Evolutionary conservation across 2,329 filamentous ascomycete genomes (phyloP).

Genomic region (Colletotrichum sp.): DNA sequence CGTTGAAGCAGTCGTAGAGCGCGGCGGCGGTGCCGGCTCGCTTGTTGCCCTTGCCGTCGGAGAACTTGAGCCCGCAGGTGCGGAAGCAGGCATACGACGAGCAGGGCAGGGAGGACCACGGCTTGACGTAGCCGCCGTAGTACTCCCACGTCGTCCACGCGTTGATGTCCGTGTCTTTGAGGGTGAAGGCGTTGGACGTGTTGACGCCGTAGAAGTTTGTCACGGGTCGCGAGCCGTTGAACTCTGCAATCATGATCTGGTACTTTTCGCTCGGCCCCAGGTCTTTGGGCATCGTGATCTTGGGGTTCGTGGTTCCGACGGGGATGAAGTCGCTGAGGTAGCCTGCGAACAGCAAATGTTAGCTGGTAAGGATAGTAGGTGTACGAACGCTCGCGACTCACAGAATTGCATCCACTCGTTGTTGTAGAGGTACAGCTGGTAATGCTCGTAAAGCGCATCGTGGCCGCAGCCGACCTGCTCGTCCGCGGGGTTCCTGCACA

Average conservation of each 20-base stretch:
- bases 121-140: neutral
- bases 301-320: neutral
- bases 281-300: neutral
- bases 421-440: neutral
- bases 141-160: neutral
- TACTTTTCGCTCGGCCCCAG: neutral
- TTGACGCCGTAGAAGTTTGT: neutral
- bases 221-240: neutral
- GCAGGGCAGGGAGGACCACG: neutral
- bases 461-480: neutral
- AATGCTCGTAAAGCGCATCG: neutral
- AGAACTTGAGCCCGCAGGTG: slow-evolving; percentile 1
- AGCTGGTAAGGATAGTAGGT: neutral
- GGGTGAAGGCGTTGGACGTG: neutral
- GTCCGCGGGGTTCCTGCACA: neutral
- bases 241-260: neutral
- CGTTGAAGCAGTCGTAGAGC: neutral
- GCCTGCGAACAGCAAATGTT: neutral
- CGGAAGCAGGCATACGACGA: neutral
- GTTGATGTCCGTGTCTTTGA: neutral
- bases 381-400: neutral
- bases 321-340: neutral
- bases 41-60: neutral
- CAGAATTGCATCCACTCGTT: neutral
- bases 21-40: neutral